Base-by-base conservation (phyloP, 176 grass and related monocot species). In the Bonia amplexicaulis region DNA sequence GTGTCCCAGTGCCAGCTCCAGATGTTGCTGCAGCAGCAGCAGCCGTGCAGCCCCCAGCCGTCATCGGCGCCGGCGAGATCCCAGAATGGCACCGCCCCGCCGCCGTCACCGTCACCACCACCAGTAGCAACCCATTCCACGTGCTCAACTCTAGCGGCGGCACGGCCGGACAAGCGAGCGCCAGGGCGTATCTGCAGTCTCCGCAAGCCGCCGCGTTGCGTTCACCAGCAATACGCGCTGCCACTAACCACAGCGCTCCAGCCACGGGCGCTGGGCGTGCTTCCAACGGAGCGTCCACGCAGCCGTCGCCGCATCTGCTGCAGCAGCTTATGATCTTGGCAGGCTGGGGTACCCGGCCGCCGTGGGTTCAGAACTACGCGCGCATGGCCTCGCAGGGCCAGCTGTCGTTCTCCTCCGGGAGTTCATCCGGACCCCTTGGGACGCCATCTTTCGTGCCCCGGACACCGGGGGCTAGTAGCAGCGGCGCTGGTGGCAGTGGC, bases 251-350 rank as follows among this genome's bases (percentile, higher is more conserved):
- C 82, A 8, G 67, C 76, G 46, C 71, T 58, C 62, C 82, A 35
- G 6, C 46, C 35, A 53, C 76, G 22, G 71, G 71, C 2, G 46
- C 17, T 13, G 69, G 69, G 39, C 74, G 67, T 2, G 2, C 37
- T 35, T 35, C 55, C 12, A 13, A 58, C 4, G 86, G 66, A 17
- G 8, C 19, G 5, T 20, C 67, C 31, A 4, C n/a, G 47, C 31
- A 0, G 70, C 69, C 68, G 41, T 27, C 55, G 20, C 64, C 60
- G 14, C 71, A 90, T 46, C 41, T 90, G 23, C 14, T 90, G 72
- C 83, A 86, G 72, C 83, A 90, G 72, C 88, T 90, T 6, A 90
- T 86, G 83, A 44, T 82, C 9, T 66, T 90, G 26, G 88, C 83
- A 0, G 55, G 88, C 19, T 90, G 88, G 88, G 65, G 46, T 6